Base-by-base conservation (phyloP, 129 eudicot genomes). In the Saussurea involucrata region DNA sequence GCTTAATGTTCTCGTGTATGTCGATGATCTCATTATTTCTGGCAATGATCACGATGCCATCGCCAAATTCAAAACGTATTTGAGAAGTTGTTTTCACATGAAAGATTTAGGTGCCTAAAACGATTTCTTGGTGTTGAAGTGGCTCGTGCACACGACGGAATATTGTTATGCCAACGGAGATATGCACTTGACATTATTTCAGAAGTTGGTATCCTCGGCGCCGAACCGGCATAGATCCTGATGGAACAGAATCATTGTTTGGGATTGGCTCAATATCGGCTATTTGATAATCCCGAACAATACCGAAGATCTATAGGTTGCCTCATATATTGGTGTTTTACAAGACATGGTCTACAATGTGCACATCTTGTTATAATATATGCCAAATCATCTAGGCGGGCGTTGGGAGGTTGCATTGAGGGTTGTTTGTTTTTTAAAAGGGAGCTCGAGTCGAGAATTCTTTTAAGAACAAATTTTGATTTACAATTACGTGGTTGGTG, bases 241-340 rank as follows among this genome's bases (percentile, higher is more conserved):
- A 42, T 76, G 0, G 68, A 71, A 15, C 57, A 55, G 9, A 67
- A 75, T 57, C 76, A 66, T 18, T 15, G 5, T 4, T 21, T 75
- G 13, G 64, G 17, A 9, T 29, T 20, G 12, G 64, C 60, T 12
- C 13, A 57, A 8, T 71, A 70, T 1, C 40, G 36, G 5, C 28
- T 49, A 15, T 17, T 74, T 5, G 10, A 46, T 2, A 63, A 74
- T 53, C 64, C 76, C 0, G 68, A 66, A n/a, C 60, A 44, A 18
- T 75, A 75, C 28, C 46, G 72, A 18, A 63, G 84, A n/a, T 44
- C 73, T 11, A 58, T 80, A 5, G 84, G 79, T 7, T 69, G 75
- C 4, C 80, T 74, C 8, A 55, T 66, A 8, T 66, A 67, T 20
- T 3, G 66, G 9, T 37, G 42, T 15, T 33, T 76, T 4, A 76